These are phyloP conservation scores for Coemansia sp. DNA, from an alignment of 192 early-diverging fungal genomes.

Conservation along the genomic window DNA sequence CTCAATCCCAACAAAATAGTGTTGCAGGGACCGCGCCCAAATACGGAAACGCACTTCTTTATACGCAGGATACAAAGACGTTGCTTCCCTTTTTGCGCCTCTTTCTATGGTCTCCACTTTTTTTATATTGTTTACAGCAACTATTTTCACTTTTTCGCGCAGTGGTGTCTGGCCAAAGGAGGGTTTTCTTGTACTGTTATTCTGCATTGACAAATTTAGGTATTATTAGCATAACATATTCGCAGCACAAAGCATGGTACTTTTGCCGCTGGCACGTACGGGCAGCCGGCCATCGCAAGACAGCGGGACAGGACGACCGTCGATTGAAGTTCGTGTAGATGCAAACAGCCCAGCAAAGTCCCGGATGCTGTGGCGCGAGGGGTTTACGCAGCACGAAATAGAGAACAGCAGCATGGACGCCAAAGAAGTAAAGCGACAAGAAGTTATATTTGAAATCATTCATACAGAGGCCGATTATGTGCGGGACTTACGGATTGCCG, in stretches of 20 bases:
- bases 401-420: constrained; percentile 61
- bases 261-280: constrained; percentile 21
- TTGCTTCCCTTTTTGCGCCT: neutral
- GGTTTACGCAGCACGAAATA: constrained; percentile 58
- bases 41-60: too few species aligned
- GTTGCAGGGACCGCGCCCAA: too few species aligned
- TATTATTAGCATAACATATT: neutral
- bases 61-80: too few species aligned
- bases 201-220: too few species aligned
- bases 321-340: constrained; percentile 31
- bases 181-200: too few species aligned
- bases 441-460: constrained; percentile 92
- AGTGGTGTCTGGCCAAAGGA: too few species aligned
- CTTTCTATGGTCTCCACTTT: neutral
- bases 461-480: constrained; percentile 91
- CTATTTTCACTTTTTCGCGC: too few species aligned
- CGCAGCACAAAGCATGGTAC: constrained; percentile 17
- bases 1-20: too few species aligned
- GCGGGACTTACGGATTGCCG: constrained; percentile 78
- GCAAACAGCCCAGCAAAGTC: constrained; percentile 45
- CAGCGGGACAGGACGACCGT: constrained; percentile 8
- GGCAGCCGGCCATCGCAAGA: constrained; percentile 30
- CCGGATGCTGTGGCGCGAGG: constrained; percentile 58
- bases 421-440: constrained; percentile 83
- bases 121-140: neutral